These are phyloP conservation scores for Nitzschia putrida DNA, from an alignment of 108 stramenopile genomes.

Conservation along the genomic window DNA sequence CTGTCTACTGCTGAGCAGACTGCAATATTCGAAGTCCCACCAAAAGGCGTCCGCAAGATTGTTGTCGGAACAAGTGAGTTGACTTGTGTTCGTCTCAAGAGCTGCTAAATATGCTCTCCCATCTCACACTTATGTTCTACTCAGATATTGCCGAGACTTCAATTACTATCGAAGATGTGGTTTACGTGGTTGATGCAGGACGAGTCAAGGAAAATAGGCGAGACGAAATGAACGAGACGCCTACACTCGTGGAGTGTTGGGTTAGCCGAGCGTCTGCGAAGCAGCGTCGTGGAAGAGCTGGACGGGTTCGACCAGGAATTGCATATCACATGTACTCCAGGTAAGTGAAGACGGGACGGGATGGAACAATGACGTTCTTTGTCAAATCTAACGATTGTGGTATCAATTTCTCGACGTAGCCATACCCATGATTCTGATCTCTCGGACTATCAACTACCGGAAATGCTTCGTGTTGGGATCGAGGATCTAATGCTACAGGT, in stretches of 20 bases:
- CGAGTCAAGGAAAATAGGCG: slow-evolving; percentile 74
- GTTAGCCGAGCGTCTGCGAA: slow-evolving; percentile 80
- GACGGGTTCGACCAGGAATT: slow-evolving; percentile 85
- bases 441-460: slow-evolving; percentile 76
- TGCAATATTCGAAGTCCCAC: slow-evolving; percentile 68
- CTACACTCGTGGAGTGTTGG: slow-evolving; percentile 84
- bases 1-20: slow-evolving; percentile 73
- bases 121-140: not conserved
- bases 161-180: slow-evolving; percentile 69
- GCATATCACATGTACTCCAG: slow-evolving; percentile 78
- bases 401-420: slow-evolving; percentile 7
- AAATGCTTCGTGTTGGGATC: slow-evolving; percentile 88
- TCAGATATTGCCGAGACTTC: slow-evolving; percentile 58
- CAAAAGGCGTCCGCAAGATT: slow-evolving; percentile 72
- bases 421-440: slow-evolving; percentile 59
- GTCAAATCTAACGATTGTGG: not conserved
- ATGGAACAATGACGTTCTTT: not conserved
- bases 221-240: slow-evolving; percentile 71
- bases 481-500: slow-evolving; percentile 91
- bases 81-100: not conserved
- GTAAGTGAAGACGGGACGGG: slow-evolving; percentile 10
- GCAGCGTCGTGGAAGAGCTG: slow-evolving; percentile 92
- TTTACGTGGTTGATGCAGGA: slow-evolving; percentile 70
- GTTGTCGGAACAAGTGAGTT: slow-evolving; percentile 78
- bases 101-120: not conserved